Conservation (phyloP, 306 rosid species). For the Adenanthera pavonina region DNA sequence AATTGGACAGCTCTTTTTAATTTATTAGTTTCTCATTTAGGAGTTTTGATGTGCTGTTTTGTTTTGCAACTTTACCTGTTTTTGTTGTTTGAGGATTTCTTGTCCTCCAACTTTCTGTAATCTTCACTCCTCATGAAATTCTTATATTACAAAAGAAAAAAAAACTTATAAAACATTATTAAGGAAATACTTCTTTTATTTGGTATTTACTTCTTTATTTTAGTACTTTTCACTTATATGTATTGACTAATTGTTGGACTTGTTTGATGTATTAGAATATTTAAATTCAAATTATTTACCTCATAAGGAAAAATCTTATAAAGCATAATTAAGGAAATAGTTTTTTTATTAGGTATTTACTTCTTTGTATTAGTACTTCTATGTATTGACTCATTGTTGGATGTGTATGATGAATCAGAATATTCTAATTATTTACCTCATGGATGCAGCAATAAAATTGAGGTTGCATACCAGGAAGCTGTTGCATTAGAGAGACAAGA, state of each 20-base stretch:
- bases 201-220: constrained; percentile 23
- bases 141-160: not conserved
- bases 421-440: constrained; percentile 40
- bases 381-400: constrained; percentile 20
- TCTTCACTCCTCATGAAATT: not conserved
- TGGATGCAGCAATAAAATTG: constrained; percentile 88
- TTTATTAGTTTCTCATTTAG: not conserved
- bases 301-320: not conserved
- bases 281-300: constrained; percentile 37
- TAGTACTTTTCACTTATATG: constrained; percentile 21
- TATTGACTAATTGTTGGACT: constrained; percentile 11
- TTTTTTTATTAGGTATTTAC: not conserved
- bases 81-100: not conserved
- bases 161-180: not conserved
- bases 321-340: not conserved
- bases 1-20: not conserved
- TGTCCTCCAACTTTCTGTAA: not conserved
- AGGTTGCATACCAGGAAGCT: constrained; percentile 97
- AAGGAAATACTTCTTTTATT: not conserved
- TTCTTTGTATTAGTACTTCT: constrained; percentile 19
- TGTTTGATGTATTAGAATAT: constrained; percentile 29
- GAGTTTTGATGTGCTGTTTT: not conserved
- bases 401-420: constrained; percentile 29
- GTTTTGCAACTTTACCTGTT: not conserved
- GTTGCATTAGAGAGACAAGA: constrained; percentile 98